A percentile compares a stretch with the other conserved stretches of the same genome.
Evolutionary conservation across 148 eudicot genomes (phyloP).

Genomic region (Linanthus parryae): DNA sequence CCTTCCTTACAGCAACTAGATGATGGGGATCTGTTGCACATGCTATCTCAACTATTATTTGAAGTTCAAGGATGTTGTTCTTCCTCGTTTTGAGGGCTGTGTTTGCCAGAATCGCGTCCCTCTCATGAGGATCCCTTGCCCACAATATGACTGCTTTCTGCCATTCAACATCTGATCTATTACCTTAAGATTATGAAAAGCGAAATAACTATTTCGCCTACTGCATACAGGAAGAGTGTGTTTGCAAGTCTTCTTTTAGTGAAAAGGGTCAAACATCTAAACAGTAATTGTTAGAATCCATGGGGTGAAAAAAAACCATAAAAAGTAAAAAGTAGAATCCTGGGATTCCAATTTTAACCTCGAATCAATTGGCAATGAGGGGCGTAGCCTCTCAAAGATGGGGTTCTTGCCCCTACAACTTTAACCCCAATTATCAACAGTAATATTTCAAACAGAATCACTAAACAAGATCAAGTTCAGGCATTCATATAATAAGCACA

Average conservation of each 20-base stretch:
- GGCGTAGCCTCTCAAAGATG: too few relatives aligned
- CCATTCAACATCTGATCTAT: background rate
- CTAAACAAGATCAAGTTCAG: background rate
- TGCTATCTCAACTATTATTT: slow-evolving; percentile 68
- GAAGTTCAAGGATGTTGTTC: slow-evolving; percentile 43
- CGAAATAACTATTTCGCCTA: background rate
- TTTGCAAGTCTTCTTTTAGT: background rate
- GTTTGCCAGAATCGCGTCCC: slow-evolving; percentile 69
- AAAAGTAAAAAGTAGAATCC: background rate
- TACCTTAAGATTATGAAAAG: too few relatives aligned
- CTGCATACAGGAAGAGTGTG: background rate
- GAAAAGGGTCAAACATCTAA: too few relatives aligned
- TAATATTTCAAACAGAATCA: background rate
- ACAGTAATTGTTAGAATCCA: background rate
- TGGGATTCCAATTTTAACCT: background rate
- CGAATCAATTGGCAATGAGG: background rate
- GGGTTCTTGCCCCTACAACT: too few relatives aligned
- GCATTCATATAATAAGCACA: background rate
- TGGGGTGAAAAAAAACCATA: background rate
- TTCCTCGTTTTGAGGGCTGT: slow-evolving; percentile 43
- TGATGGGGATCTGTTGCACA: slow-evolving; percentile 70
- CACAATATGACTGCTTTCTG: slow-evolving; percentile 69
- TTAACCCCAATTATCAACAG: too few relatives aligned
- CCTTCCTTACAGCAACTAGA: slow-evolving; percentile 60
- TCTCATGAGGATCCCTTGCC: slow-evolving; percentile 79